Base-by-base conservation (phyloP, 192 early-diverging fungal species). In the Diversispora eburnea region DNA sequence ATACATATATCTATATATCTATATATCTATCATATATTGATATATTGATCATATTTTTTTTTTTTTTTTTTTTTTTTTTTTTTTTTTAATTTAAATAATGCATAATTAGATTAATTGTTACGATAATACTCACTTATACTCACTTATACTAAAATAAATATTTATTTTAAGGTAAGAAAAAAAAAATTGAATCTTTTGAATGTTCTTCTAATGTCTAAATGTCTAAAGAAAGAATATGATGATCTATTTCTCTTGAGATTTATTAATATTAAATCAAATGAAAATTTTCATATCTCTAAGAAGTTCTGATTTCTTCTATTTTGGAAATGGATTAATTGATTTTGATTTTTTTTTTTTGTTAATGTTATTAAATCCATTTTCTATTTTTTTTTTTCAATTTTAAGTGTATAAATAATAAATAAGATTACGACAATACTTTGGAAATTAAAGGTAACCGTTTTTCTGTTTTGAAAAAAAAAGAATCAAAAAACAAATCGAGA, bases 251-350 rank as follows among this genome's bases (percentile, higher is more conserved):
- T 56, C 20, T 15, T 56, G 3, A 58, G 12, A 3, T 58, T 58
- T 58, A n/a, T 9, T 9, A 58, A 0, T 22, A 20, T 52, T 17
- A 52, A 52, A 52, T 8, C 51, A 58, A 12, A 58, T 22, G 57
- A 58, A 22, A 58, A 20, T 22, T 25, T 58, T 58, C 9, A 58
- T 5, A 10, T 17, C 57, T 58, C 57, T 58, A 58, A 58, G 57
- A 58, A 58, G 57, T 58, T 58, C 57, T 58, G 57, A 58, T 58
- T 52, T 52, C 3, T 15, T 52, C 10, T 17, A 58, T 58, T 58
- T 25, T 10, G 25, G 7, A 58, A 10, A 17, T 58, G 7, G 8
- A 10, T 25, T 22, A 10, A 22, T 58, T 20, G 19, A 10, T 8
- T 58, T 25, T 7, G 25, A 25, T 22, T 22, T 25, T 58, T 58